Conservation (phyloP, 148 eudicot genomes). For the Salicornia ramosissima region DNA sequence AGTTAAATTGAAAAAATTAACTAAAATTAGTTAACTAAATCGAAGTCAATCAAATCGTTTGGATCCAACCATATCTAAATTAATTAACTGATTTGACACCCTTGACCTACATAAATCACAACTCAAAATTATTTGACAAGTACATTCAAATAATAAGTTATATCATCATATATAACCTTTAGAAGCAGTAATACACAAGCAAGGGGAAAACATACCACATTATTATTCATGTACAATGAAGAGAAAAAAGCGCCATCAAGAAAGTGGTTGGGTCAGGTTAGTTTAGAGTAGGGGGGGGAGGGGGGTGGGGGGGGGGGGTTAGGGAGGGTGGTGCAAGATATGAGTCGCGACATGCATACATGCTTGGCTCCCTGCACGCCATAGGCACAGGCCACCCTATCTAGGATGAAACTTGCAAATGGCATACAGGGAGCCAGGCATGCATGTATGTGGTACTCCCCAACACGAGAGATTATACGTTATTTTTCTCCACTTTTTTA, state of each 20-base stretch:
- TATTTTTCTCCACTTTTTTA: background rate
- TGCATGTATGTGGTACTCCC: background rate
- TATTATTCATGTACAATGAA: no score
- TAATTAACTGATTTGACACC: no score
- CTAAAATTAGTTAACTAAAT: no score
- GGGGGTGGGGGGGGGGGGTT: background rate
- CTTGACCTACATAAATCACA: no score
- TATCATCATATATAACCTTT: no score
- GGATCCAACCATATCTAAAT: no score
- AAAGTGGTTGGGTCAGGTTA: background rate
- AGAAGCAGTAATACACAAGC: background rate
- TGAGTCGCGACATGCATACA: constrained; percentile 16
- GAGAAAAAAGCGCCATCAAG: background rate
- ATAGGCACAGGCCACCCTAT: constrained; percentile 13
- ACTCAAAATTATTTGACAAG: no score
- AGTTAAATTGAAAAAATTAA: no score
- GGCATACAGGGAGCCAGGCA: constrained; percentile 38
- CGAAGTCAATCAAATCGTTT: no score
- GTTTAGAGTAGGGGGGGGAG: no score
- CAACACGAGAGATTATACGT: background rate
- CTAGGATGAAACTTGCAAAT: constrained; percentile 19
- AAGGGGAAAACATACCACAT: no score
- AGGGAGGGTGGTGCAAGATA: background rate
- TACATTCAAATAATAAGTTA: background rate
- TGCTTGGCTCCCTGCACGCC: constrained; percentile 36